Base-by-base conservation (phyloP, 805 yeast species). In the Kregervanrija fluxuum region DNA sequence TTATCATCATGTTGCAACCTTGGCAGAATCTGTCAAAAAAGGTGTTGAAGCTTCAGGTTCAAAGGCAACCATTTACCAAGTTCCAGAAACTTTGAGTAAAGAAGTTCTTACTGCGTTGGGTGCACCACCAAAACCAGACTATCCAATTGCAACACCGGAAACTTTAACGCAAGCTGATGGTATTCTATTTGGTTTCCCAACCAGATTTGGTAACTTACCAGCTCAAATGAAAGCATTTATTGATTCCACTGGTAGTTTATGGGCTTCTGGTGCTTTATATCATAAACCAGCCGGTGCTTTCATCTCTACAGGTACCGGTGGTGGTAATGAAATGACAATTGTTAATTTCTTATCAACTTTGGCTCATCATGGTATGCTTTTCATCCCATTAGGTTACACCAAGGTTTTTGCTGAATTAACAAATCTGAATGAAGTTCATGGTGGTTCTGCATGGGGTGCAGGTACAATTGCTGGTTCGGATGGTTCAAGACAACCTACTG, bases 401-500 rank as follows among this genome's bases (percentile, higher is more conserved):
- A 64, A 71, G 33, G 73, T 70, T 35, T 78, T 79, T 60, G 73
- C 75, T 41, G 74, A 75, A 47, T 62, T 80, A 54, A 60, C 73
- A 41, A 73, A 73, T 62, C 58, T 82, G 46, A 73, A 70, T 15
- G 90, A 82, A 67, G 71, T 75, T 45, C 90, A 82, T 60, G 95
- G 95, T 56, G 82, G 84, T 55, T 77, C 90, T 44, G 77, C 95
- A 43, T 87, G 88, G 84, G 95, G 95, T 66, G 88, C 95, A 37
- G 93, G 91, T 59, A 69, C 85, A 46, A 71, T 74, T 53, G 87
- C 95, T 33, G 91, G 83, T 52, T 68, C 78, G 17, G 88, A 82
- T 58, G 95, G 95, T 54, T 75, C 87, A 36, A 80, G 91, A 71
- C 65, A 62, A 52, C 84, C 89, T 38, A 60, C 79, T 45, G 75